Percentiles rank a stretch among this genome's conserved stretches.
Evolutionary conservation across 768 basidiomycete genomes (phyloP).

Genomic region (Dioszegia crocea): DNA sequence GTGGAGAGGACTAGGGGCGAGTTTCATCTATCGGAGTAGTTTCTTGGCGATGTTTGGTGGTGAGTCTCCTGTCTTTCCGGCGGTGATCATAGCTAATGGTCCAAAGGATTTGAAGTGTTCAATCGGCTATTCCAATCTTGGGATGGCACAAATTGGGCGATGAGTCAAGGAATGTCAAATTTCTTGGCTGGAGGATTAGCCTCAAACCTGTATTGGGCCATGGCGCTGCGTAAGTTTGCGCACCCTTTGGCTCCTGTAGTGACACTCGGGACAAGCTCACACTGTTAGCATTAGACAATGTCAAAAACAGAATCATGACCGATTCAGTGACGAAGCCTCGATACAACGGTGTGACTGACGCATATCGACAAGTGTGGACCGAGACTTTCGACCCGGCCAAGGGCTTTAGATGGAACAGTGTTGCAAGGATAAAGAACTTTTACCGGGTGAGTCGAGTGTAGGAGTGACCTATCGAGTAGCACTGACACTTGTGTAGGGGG

Average conservation of each 20-base stretch:
- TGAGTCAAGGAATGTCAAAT: constrained; percentile 44
- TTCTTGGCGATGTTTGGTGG: constrained; percentile 70
- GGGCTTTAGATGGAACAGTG: constrained; percentile 31
- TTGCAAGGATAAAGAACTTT: constrained; percentile 41
- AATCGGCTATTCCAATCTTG: constrained; percentile 61
- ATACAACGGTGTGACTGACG: constrained; percentile 56
- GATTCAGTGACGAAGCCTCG: constrained; percentile 42
- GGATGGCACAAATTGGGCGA: constrained; percentile 62
- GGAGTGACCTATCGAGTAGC: too few species aligned
- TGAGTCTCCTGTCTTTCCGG: constrained; percentile 22
- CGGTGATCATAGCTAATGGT: neutral
- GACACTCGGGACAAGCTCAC: neutral
- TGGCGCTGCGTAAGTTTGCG: constrained; percentile 35
- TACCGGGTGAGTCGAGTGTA: constrained; percentile 44
- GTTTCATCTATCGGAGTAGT: constrained; percentile 66
- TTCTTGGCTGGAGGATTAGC: constrained; percentile 51
- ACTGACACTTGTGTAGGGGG: constrained; percentile 49
- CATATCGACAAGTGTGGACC: constrained; percentile 58
- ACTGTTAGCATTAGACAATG: constrained; percentile 62
- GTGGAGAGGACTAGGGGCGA: constrained; percentile 72
- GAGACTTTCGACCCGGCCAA: constrained; percentile 54
- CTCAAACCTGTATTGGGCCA: constrained; percentile 46
- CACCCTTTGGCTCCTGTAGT: too few species aligned
- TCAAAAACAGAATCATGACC: constrained; percentile 60
- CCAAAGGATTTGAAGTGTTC: constrained; percentile 53